Evolutionary conservation across 2,329 filamentous ascomycete genomes (phyloP), one percentile per base, ranked within the genome.

Genomic region (Leptographium galeiforme): DNA sequence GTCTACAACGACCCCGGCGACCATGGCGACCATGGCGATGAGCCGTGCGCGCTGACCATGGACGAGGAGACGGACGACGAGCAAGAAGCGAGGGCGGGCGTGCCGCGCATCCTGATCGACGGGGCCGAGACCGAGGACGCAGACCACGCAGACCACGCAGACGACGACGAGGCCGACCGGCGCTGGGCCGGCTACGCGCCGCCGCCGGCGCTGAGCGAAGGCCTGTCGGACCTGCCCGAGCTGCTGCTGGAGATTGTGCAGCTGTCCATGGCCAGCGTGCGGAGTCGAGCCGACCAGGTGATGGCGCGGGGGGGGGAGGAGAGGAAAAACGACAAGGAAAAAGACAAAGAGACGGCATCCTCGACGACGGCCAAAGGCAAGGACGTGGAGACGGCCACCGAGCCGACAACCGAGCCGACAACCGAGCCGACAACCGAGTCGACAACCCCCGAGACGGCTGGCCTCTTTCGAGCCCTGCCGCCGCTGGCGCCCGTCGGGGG

Each of bases 151-250:
- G n/a, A n/a, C n/a, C n/a, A n/a, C n/a, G n/a, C n/a, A n/a, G n/a
- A n/a, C n/a, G n/a, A n/a, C 18, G 36, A 36, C 6, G 40, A 53
- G 14, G 40, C 52, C 14, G 56, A 53, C 33, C 33, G 53, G 13
- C 41, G 38, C 59, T 78, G 75, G 72, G 68, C 64, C 40, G 62
- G 67, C 50, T 76, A 74, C 57, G 66, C 70, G 3, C 73, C 74
- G 5, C 77, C 77, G 0, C 58, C 61, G 12, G 69, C 67, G 0
- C 61, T 80, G 8, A 63, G 55, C 6, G 64, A 69, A 34, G 59
- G 65, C 0, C 14, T 49, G 65, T 68, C 16, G 67, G 59, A 67
- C 51, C 66, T 66, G 0, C 69, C 71, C 2, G 66, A 71, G 5
- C 62, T 71, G 8, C 62, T 78, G 2, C 57, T 64, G 5, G 64